Conservation (phyloP, 2,329 filamentous ascomycete species). For the Pleurostoma richardsiae region DNA sequence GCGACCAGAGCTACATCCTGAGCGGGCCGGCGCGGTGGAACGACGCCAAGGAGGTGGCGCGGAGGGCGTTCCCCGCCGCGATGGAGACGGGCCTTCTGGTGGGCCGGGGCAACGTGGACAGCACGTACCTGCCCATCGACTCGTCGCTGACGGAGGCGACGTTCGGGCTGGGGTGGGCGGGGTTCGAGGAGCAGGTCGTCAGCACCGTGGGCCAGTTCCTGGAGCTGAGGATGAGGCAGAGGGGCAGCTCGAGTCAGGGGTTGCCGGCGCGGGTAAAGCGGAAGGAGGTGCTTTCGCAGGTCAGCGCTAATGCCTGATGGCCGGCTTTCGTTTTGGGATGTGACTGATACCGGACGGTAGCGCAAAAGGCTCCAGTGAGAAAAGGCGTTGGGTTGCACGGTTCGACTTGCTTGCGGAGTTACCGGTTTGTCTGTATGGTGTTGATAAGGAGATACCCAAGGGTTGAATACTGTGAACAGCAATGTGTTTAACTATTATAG, state of each 20-base stretch:
- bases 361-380: no score
- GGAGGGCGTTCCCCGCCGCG: conserved; percentile 19
- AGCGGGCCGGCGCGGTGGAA: conserved; percentile 26
- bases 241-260: background rate
- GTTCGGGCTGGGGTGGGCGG: conserved; percentile 17
- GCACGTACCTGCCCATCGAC: conserved; percentile 18
- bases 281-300: no score
- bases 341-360: no score
- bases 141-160: conserved; percentile 17
- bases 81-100: conserved; percentile 18
- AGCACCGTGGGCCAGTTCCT: conserved; percentile 18
- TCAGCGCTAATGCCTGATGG: no score
- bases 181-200: conserved; percentile 21
- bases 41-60: conserved; percentile 29
- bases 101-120: conserved; percentile 13
- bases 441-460: no score
- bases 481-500: no score
- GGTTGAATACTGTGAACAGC: no score
- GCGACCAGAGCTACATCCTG: conserved; percentile 25
- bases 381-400: no score
- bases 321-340: no score
- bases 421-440: no score
- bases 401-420: no score
- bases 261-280: no score
- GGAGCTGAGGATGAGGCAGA: conserved; percentile 11